phyloP scores from a whole-genome alignment of 2,329 filamentous ascomycete species.

The Ceratocystis albifundus region DNA sequence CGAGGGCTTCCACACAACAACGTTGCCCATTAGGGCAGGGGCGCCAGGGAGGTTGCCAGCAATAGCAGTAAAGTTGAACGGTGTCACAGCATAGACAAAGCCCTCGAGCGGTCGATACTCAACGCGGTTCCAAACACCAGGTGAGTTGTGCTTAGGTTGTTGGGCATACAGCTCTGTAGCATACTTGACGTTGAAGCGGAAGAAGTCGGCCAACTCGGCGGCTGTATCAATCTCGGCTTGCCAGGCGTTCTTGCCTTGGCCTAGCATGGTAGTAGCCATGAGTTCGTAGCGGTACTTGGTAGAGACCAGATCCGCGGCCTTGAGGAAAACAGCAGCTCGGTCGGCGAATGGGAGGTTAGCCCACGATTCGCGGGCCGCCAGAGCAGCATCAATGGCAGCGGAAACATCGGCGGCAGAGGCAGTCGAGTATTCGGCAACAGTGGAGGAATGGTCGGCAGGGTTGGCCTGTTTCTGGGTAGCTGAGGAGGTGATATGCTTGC shows the following conservation, averaged over 20 bases:
- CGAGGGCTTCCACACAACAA: constrained; percentile 95
- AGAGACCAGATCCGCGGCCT: constrained; percentile 81
- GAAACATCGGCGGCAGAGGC: constrained; percentile 66
- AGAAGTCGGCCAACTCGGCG: constrained; percentile 83
- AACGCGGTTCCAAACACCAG: constrained; percentile 81
- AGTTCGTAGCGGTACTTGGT: constrained; percentile 94
- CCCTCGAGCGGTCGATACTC: constrained; percentile 86
- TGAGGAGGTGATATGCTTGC: constrained; percentile 55
- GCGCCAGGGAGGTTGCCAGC: constrained; percentile 74
- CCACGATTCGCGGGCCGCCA: constrained; percentile 79
- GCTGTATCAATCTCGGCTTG: constrained; percentile 98
- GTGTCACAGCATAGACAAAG: constrained; percentile 87
- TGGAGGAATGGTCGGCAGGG: constrained; percentile 65
- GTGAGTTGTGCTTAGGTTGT: constrained; percentile 72
- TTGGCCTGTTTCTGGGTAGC: constrained; percentile 61
- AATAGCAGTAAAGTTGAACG: constrained; percentile 97
- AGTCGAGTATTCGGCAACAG: constrained; percentile 74
- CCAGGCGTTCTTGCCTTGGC: constrained; percentile 97
- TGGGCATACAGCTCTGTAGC: constrained; percentile 81
- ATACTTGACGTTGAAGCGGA: constrained; percentile 89
- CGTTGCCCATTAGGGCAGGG: constrained; percentile 83
- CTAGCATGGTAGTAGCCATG: constrained; percentile 91
- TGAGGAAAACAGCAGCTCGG: constrained; percentile 84
- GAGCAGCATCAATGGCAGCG: constrained; percentile 68
- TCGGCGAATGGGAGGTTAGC: constrained; percentile 79